Conservation (phyloP, 202 grass and related monocot species). For the Brachypodium distachyon region DNA sequence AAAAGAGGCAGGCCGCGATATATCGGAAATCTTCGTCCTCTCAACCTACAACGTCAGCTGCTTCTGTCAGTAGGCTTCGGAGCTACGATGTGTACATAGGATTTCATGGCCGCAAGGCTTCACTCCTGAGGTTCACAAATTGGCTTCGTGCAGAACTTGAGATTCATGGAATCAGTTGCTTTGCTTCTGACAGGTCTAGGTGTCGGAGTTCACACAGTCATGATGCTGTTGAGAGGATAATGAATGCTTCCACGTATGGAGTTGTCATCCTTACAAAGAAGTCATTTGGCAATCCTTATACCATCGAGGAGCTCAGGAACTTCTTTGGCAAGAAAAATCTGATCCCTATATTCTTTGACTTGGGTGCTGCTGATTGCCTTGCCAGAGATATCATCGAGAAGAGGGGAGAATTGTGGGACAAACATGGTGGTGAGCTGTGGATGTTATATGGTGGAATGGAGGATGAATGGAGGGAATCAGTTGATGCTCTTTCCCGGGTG, state of each 20-base stretch:
- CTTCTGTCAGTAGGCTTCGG: slow-evolving; percentile 51
- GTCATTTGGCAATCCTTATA: slow-evolving; percentile 91
- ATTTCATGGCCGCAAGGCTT: slow-evolving; percentile 88
- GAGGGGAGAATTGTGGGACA: slow-evolving; percentile 94
- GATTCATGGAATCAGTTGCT: slow-evolving; percentile 93
- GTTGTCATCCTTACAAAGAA: slow-evolving; percentile 86
- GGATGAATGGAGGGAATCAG: slow-evolving; percentile 81
- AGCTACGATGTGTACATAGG: slow-evolving; percentile 90
- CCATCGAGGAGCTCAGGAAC: slow-evolving; percentile 81
- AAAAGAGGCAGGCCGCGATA: slow-evolving; percentile 38
- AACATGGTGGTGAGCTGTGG: slow-evolving; percentile 95
- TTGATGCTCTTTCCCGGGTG: slow-evolving; percentile 79
- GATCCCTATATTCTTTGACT: slow-evolving; percentile 86
- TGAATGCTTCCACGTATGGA: slow-evolving; percentile 90
- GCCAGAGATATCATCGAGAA: slow-evolving; percentile 95
- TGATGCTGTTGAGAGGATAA: slow-evolving; percentile 71
- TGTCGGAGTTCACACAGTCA: slow-evolving; percentile 73
- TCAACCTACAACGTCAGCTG: slow-evolving; percentile 37
- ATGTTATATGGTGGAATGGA: slow-evolving; percentile 92
- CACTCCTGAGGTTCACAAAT: slow-evolving; percentile 73
- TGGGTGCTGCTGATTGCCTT: slow-evolving; percentile 77
- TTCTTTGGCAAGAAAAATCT: slow-evolving; percentile 80
- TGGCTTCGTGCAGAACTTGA: slow-evolving; percentile 95
- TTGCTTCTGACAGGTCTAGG: slow-evolving; percentile 74
- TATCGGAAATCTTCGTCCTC: slow-evolving; percentile 40